Evolutionary conservation across 768 basidiomycete species (phyloP).

Genomic region (Phylloporus rhodoxanthus): DNA sequence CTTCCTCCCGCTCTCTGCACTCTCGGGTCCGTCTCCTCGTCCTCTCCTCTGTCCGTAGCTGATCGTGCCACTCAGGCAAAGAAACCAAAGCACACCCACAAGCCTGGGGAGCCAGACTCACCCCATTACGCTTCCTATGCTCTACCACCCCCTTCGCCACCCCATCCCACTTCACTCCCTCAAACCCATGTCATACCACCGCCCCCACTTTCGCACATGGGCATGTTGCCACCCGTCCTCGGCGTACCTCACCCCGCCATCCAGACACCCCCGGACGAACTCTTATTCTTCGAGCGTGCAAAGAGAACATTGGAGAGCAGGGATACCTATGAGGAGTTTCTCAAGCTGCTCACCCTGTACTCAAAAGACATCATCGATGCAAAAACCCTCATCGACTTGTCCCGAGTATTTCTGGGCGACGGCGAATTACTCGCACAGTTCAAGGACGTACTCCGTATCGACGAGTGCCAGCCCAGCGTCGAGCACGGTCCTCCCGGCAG

Average conservation of each 20-base stretch:
- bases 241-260: slow-evolving; percentile 27
- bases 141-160: slow-evolving; percentile 37
- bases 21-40: slow-evolving; percentile 39
- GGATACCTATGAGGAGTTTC: slow-evolving; percentile 86
- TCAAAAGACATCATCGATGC: slow-evolving; percentile 88
- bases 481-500: slow-evolving; percentile 75
- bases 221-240: slow-evolving; percentile 21
- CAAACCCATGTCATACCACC: slow-evolving; percentile 28
- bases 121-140: slow-evolving; percentile 39
- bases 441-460: slow-evolving; percentile 79
- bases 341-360: slow-evolving; percentile 88
- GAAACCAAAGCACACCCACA: slow-evolving; percentile 58
- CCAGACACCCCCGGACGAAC: slow-evolving; percentile 57
- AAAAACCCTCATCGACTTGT: slow-evolving; percentile 72
- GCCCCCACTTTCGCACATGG: slow-evolving; percentile 23
- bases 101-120: slow-evolving; percentile 52
- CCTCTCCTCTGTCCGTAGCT: slow-evolving; percentile 1
- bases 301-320: slow-evolving; percentile 72
- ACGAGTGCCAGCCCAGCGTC: slow-evolving; percentile 52
- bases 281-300: slow-evolving; percentile 91
- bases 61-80: slow-evolving; percentile 40
- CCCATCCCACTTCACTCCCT: slow-evolving; percentile 18
- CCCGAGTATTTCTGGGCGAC: slow-evolving; percentile 77
- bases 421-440: slow-evolving; percentile 78
- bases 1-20: slow-evolving; percentile 43